These are phyloP conservation scores for Globisporangium spinosum DNA, from an alignment of 352 stramenopile species.

Conservation along the genomic window DNA sequence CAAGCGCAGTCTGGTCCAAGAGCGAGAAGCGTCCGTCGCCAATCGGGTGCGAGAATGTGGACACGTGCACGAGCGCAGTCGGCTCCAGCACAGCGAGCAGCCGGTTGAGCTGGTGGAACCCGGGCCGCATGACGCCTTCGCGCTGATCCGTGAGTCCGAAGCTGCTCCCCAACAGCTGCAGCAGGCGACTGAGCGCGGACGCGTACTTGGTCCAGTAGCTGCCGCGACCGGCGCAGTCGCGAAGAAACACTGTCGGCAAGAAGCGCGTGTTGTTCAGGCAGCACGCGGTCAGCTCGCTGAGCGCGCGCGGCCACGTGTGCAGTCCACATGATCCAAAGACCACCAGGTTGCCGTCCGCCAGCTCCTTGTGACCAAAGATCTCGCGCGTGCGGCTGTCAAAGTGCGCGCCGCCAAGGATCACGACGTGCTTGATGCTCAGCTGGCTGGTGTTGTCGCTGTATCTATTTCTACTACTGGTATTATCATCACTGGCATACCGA, in stretches of 20 bases:
- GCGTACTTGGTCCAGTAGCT: slow-evolving; percentile 64
- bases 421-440: slow-evolving; percentile 51
- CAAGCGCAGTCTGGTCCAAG: slow-evolving; percentile 11
- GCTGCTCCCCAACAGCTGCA: slow-evolving; percentile 58
- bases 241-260: slow-evolving; percentile 36
- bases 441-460: slow-evolving; percentile 12
- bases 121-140: slow-evolving; percentile 55
- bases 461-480: background rate
- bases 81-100: slow-evolving; percentile 43
- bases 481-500: background rate
- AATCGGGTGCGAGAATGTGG: slow-evolving; percentile 12
- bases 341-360: slow-evolving; percentile 48
- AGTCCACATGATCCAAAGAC: slow-evolving; percentile 66
- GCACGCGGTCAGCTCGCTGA: slow-evolving; percentile 44
- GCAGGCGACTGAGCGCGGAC: slow-evolving; percentile 49
- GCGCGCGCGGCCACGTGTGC: slow-evolving; percentile 49
- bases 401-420: slow-evolving; percentile 58
- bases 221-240: slow-evolving; percentile 48
- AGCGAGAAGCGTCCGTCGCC: slow-evolving; percentile 24
- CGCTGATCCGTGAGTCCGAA: slow-evolving; percentile 43
- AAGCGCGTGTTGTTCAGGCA: slow-evolving; percentile 57
- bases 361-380: slow-evolving; percentile 48
- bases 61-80: slow-evolving; percentile 10
- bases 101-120: slow-evolving; percentile 67
- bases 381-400: slow-evolving; percentile 47